These are phyloP conservation scores for Breviolum minutum DNA, from an alignment of 73 alveolate genomes.

Conservation along the genomic window DNA sequence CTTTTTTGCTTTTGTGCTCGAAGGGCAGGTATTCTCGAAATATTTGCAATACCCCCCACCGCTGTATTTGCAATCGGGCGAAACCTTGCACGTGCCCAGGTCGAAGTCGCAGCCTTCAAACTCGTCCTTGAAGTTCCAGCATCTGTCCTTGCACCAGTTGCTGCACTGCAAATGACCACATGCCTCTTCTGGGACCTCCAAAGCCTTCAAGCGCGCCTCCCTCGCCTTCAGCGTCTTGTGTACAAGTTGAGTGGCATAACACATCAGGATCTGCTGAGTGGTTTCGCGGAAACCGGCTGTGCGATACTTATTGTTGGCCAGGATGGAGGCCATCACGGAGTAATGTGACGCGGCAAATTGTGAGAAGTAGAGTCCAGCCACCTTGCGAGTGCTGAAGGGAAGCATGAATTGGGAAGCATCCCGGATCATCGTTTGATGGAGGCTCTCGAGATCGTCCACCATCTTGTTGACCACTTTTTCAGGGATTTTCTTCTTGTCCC, in stretches of 20 bases:
- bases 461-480: background rate
- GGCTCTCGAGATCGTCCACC: background rate
- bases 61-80: too few relatives aligned
- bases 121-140: too few relatives aligned
- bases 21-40: too few relatives aligned
- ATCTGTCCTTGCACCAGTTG: background rate
- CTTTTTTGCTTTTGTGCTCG: too few relatives aligned
- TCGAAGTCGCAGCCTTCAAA: too few relatives aligned
- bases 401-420: background rate
- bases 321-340: background rate
- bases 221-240: background rate
- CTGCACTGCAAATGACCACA: too few relatives aligned
- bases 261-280: background rate
- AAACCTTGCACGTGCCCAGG: background rate
- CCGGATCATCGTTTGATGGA: background rate
- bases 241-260: background rate
- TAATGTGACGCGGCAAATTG: slow-evolving; percentile 11
- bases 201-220: background rate
- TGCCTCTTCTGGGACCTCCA: background rate
- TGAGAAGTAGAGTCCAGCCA: slow-evolving; percentile 3
- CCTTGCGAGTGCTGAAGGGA: background rate
- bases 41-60: too few relatives aligned
- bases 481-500: background rate
- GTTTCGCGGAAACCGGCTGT: background rate
- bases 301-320: background rate